phyloP scores from a whole-genome alignment of 1,284 basidiomycete genomes.

The Ustilago tritici region DNA sequence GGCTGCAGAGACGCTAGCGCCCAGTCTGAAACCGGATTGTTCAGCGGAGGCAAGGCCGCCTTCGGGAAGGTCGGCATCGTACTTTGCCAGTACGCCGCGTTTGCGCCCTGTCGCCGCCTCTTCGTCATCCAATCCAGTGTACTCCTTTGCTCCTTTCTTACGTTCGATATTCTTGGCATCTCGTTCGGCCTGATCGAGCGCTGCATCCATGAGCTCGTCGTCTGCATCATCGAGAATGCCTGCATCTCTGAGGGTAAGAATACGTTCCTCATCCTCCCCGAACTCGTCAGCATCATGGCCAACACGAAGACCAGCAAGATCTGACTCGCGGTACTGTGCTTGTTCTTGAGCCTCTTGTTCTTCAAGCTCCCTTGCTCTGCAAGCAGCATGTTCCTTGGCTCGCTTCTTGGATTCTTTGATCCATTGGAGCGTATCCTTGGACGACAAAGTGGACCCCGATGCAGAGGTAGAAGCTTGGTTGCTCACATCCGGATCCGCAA shows the following conservation, averaged over 20 bases:
- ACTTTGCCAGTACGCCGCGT: conserved; percentile 88
- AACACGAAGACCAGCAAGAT: conserved; percentile 93
- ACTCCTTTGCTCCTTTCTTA: conserved; percentile 88
- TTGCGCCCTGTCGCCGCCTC: conserved; percentile 79
- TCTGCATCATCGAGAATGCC: conserved; percentile 94
- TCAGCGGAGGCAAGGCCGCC: conserved; percentile 59
- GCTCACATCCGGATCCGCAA: conserved; percentile 76
- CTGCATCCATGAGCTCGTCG: conserved; percentile 95
- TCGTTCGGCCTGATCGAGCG: conserved; percentile 86
- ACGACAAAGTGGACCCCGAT: conserved; percentile 27
- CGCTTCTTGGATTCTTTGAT: conserved; percentile 87
- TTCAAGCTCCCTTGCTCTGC: conserved; percentile 83
- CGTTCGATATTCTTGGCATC: conserved; percentile 82
- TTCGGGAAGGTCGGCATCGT: conserved; percentile 87
- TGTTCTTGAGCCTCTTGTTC: conserved; percentile 78
- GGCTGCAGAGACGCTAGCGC: conserved; percentile 36
- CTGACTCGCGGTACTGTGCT: conserved; percentile 74
- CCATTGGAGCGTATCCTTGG: conserved; percentile 81
- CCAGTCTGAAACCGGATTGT: conserved; percentile 55
- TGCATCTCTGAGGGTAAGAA: conserved; percentile 95
- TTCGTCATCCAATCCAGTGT: conserved; percentile 96
- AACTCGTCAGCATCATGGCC: conserved; percentile 85
- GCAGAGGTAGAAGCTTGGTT: conserved; percentile 22
- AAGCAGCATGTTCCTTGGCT: conserved; percentile 83
- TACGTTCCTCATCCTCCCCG: conserved; percentile 89